Evolutionary conservation across 108 stramenopile species (phyloP).

Genomic region (Discostella pseudostelligera): DNA sequence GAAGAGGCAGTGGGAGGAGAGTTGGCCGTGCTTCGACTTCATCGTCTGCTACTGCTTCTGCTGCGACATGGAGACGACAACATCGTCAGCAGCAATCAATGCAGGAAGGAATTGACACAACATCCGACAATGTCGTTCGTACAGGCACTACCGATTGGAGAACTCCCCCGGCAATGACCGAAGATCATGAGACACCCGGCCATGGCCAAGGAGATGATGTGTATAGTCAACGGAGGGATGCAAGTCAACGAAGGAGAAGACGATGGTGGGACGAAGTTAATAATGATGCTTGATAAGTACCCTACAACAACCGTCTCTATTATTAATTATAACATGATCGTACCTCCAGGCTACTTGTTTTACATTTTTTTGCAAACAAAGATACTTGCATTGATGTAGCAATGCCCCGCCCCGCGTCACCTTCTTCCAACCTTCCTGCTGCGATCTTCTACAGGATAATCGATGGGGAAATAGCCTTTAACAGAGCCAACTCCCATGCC

Average conservation of each 20-base stretch:
- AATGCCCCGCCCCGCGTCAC: too few species aligned
- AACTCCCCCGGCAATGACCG: conserved; percentile 19
- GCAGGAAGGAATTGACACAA: neutral
- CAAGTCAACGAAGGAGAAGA: conserved; percentile 18
- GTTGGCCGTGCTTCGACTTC: neutral
- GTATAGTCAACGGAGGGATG: conserved; percentile 18
- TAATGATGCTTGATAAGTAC: neutral
- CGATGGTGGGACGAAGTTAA: conserved; percentile 12
- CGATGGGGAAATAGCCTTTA: too few species aligned
- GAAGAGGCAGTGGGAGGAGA: conserved; percentile 5
- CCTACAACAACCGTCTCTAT: too few species aligned
- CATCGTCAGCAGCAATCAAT: too few species aligned
- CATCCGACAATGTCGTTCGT: neutral
- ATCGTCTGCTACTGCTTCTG: neutral
- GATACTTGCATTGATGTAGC: too few species aligned
- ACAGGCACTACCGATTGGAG: neutral
- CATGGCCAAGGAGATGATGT: conserved; percentile 33
- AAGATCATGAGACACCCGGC: conserved; percentile 2
- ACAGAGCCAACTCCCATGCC: neutral
- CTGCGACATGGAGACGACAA: neutral
- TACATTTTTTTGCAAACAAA: too few species aligned
- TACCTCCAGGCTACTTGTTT: too few species aligned
- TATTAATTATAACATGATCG: too few species aligned
- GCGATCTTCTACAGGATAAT: too few species aligned
- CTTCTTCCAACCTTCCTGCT: too few species aligned